Conservation (phyloP, 495 filamentous ascomycete species). For the Lasiosphaeris hirsuta region DNA sequence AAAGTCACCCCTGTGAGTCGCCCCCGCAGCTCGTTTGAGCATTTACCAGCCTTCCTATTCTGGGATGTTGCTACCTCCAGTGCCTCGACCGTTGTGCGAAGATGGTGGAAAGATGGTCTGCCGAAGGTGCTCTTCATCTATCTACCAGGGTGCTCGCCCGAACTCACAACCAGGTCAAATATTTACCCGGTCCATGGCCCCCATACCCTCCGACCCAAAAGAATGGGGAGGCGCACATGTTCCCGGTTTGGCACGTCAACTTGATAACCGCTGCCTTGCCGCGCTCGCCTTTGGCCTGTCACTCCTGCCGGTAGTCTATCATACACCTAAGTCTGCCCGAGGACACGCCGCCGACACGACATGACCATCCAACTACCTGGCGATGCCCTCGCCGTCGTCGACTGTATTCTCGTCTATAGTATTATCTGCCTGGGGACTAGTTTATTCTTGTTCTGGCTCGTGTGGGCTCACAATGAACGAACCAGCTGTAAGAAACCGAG, state of each 20-base stretch:
- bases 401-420: conserved; percentile 41
- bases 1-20: too few relatives aligned
- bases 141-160: too few relatives aligned
- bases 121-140: too few relatives aligned
- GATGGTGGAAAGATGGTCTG: too few relatives aligned
- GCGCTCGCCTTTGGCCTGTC: background rate
- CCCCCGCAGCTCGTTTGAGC: too few relatives aligned
- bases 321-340: too few relatives aligned
- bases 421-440: conserved; percentile 36
- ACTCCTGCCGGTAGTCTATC: background rate
- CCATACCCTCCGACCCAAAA: background rate
- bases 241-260: background rate
- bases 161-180: conserved; percentile 1
- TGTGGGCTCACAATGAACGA: conserved; percentile 43
- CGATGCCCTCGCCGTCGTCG: conserved; percentile 36
- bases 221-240: background rate
- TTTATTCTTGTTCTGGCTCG: conserved; percentile 37
- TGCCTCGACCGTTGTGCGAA: too few relatives aligned
- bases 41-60: too few relatives aligned
- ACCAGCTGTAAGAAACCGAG: conserved; percentile 40
- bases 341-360: background rate
- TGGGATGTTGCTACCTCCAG: too few relatives aligned
- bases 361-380: conserved; percentile 43
- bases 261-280: background rate
- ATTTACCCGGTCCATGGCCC: background rate